Conservation (phyloP, 305 asterid genomes). For the Solanum aculeatissimum region DNA sequence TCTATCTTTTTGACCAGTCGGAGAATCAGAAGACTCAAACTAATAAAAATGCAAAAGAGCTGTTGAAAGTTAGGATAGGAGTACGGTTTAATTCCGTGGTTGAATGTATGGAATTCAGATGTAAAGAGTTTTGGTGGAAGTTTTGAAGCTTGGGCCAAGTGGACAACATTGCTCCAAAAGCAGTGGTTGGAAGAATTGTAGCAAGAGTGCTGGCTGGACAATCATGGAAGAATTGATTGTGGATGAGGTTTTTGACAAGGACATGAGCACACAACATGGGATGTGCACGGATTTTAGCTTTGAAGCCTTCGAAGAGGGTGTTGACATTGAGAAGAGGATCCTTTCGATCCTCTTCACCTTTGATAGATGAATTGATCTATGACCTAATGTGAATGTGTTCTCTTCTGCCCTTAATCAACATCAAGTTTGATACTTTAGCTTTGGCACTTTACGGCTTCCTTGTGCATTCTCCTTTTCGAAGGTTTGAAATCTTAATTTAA, state of each 20-base stretch:
- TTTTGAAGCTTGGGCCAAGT: slow-evolving; percentile 47
- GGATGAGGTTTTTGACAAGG: slow-evolving; percentile 84
- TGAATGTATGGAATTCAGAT: slow-evolving; percentile 43
- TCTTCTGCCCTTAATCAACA: neutral
- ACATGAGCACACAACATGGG: slow-evolving; percentile 68
- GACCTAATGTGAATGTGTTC: slow-evolving; percentile 21
- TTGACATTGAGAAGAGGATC: slow-evolving; percentile 59
- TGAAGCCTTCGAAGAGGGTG: slow-evolving; percentile 71
- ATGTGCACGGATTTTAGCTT: slow-evolving; percentile 72
- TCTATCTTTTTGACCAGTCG: slow-evolving; percentile 36
- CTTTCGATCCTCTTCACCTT: slow-evolving; percentile 35
- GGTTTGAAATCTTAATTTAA: neutral
- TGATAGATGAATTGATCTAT: slow-evolving; percentile 64
- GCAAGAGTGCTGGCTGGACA: slow-evolving; percentile 61
- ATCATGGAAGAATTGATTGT: slow-evolving; percentile 63
- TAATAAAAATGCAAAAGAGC: slow-evolving; percentile 27
- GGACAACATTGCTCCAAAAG: slow-evolving; percentile 16
- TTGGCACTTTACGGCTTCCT: neutral
- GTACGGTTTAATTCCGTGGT: slow-evolving; percentile 51
- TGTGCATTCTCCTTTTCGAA: neutral
- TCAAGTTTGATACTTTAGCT: neutral
- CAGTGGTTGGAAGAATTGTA: slow-evolving; percentile 61
- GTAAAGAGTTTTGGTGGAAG: slow-evolving; percentile 29
- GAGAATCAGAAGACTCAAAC: slow-evolving; percentile 36
- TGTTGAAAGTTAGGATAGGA: slow-evolving; percentile 31